These are phyloP conservation scores for Acacia pycnantha DNA, from an alignment of 331 rosid genomes.

Conservation along the genomic window DNA sequence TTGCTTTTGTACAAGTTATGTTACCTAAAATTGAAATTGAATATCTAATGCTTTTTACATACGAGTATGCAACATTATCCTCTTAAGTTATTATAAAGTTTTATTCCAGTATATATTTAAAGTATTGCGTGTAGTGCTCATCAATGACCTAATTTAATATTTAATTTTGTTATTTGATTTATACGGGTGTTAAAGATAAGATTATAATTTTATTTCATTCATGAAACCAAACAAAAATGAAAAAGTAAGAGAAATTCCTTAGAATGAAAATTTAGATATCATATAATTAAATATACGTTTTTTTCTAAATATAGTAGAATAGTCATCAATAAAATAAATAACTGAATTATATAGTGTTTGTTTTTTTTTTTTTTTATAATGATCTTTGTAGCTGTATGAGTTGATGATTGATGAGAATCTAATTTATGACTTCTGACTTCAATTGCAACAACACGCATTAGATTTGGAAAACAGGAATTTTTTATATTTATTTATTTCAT, in stretches of 20 bases:
- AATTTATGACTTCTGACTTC: not conserved
- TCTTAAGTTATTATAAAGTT: not conserved
- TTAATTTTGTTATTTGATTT: no score
- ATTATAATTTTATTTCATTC: not conserved
- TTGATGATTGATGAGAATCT: not conserved
- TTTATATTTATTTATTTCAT: not conserved
- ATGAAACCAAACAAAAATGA: not conserved
- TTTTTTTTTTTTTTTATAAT: not conserved
- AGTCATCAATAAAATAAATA: no score
- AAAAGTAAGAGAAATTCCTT: not conserved
- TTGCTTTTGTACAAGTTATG: no score
- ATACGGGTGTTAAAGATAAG: not conserved
- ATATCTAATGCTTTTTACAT: not conserved
- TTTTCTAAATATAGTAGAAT: not conserved
- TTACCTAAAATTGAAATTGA: not conserved
- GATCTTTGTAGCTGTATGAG: not conserved
- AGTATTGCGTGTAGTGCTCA: not conserved
- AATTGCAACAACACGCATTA: not conserved
- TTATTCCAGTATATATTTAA: not conserved
- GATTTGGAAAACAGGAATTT: not conserved
- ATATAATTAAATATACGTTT: not conserved
- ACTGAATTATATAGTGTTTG: no score
- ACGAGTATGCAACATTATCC: not conserved
- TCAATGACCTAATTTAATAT: not conserved
- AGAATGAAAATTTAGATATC: not conserved